Percentiles rank a stretch among this genome's conserved stretches.
Conservation (phyloP, 2,329 filamentous ascomycete genomes). For the Epichloe uncinata region DNA sequence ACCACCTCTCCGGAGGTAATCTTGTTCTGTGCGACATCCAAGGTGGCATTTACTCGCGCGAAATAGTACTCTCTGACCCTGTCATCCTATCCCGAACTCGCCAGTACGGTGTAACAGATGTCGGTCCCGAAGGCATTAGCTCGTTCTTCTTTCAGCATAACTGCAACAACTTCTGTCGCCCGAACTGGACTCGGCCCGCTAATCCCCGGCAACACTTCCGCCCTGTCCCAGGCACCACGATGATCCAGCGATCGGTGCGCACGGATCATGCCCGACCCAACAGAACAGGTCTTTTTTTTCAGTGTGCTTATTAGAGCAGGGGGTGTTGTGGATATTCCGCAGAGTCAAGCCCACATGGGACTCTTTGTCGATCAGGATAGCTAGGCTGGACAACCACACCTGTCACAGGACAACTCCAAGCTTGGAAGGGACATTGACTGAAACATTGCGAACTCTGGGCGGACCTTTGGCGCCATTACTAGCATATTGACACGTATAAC, state of each 20-base stretch:
- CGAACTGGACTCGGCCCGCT: slow-evolving; percentile 8
- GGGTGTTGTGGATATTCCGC: background rate
- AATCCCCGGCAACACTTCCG: slow-evolving; percentile 2
- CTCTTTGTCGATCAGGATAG: too few relatives aligned
- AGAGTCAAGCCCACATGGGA: too few relatives aligned
- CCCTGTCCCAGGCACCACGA: slow-evolving; percentile 3
- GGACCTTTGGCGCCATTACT: too few relatives aligned
- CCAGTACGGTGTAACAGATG: slow-evolving; percentile 26
- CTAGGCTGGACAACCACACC: too few relatives aligned
- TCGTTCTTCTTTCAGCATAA: slow-evolving; percentile 25
- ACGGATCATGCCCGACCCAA: slow-evolving; percentile 1
- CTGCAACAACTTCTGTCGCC: slow-evolving; percentile 20
- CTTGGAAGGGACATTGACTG: too few relatives aligned
- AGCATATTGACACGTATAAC: too few relatives aligned
- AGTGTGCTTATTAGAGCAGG: background rate
- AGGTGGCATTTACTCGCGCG: slow-evolving; percentile 24
- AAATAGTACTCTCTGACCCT: slow-evolving; percentile 26
- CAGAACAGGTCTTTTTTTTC: background rate
- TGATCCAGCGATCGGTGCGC: slow-evolving; percentile 6
- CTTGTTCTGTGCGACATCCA: slow-evolving; percentile 29
- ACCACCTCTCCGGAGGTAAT: slow-evolving; percentile 23
- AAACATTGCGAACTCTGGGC: too few relatives aligned
- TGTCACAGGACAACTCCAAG: too few relatives aligned
- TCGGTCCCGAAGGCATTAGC: slow-evolving; percentile 24
- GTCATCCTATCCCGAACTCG: slow-evolving; percentile 25